Evolutionary conservation across 768 basidiomycete genomes (phyloP).

Genomic region (Amanita polypyramis): DNA sequence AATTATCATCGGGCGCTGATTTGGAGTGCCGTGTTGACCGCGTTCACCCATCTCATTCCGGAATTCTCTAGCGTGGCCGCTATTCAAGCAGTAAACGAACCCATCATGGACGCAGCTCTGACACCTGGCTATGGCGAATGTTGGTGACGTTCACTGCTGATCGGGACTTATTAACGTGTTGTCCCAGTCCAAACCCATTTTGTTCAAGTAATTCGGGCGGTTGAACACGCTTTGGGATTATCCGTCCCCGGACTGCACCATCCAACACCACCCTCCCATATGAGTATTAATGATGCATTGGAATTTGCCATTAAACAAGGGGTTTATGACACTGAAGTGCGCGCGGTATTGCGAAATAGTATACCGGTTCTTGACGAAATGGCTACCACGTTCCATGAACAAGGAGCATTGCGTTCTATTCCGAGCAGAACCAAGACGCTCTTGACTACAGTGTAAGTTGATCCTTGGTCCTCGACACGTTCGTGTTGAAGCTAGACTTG

Average conservation of each 20-base stretch:
- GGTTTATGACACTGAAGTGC: slow-evolving; percentile 17
- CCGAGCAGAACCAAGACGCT: slow-evolving; percentile 5
- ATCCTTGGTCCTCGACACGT: background rate
- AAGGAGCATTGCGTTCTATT: background rate
- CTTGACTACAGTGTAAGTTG: slow-evolving; percentile 27
- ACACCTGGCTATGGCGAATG: slow-evolving; percentile 68
- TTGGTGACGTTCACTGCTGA: slow-evolving; percentile 20
- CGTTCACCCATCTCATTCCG: slow-evolving; percentile 59
- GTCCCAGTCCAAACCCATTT: slow-evolving; percentile 57
- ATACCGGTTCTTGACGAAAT: background rate
- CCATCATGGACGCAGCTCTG: slow-evolving; percentile 55
- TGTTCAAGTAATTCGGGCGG: slow-evolving; percentile 53
- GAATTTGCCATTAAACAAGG: slow-evolving; percentile 10
- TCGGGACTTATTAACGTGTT: background rate
- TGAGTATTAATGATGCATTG: slow-evolving; percentile 20
- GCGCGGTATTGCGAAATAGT: background rate
- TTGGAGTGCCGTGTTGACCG: slow-evolving; percentile 79
- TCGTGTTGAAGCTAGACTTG: slow-evolving; percentile 8
- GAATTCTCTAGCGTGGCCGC: slow-evolving; percentile 54
- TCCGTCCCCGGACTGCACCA: slow-evolving; percentile 21
- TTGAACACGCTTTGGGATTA: slow-evolving; percentile 54
- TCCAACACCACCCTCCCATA: slow-evolving; percentile 10
- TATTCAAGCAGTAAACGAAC: slow-evolving; percentile 73
- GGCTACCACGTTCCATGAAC: background rate
- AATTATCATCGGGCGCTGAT: slow-evolving; percentile 72